Evolutionary conservation across 176 grass and related monocot species (phyloP).

Genomic region (Aegilops umbellulata): DNA sequence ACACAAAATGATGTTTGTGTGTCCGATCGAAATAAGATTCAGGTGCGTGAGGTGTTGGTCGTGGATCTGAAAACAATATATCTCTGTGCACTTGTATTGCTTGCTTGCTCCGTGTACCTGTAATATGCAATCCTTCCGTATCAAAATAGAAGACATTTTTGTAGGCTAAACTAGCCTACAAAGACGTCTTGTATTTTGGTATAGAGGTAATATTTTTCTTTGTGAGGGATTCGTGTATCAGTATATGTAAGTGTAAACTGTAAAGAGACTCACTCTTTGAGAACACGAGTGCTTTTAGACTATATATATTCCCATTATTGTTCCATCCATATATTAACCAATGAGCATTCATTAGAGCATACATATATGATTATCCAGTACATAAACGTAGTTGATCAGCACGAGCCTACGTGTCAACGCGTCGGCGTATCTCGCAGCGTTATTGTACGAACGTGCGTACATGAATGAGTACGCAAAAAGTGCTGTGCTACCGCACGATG

Average conservation of each 20-base stretch:
- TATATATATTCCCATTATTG: not conserved
- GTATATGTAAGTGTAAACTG: not conserved
- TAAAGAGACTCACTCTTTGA: not conserved
- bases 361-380: not conserved
- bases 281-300: not conserved
- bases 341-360: not conserved
- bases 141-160: too few species aligned
- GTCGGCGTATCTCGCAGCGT: too few species aligned
- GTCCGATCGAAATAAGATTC: conserved; percentile 4
- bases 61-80: not conserved
- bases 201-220: too few species aligned
- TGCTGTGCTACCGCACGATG: too few species aligned
- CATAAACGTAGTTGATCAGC: not conserved
- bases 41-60: not conserved
- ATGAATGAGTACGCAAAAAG: not conserved
- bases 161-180: too few species aligned
- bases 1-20: not conserved
- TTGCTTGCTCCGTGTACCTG: not conserved
- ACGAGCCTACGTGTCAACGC: not conserved
- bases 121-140: too few species aligned
- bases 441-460: too few species aligned
- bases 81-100: not conserved
- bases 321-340: not conserved
- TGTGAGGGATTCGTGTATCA: not conserved
- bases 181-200: too few species aligned